These are phyloP conservation scores for Epichloe uncinata DNA, from an alignment of 2,329 filamentous ascomycete species.

Conservation along the genomic window DNA sequence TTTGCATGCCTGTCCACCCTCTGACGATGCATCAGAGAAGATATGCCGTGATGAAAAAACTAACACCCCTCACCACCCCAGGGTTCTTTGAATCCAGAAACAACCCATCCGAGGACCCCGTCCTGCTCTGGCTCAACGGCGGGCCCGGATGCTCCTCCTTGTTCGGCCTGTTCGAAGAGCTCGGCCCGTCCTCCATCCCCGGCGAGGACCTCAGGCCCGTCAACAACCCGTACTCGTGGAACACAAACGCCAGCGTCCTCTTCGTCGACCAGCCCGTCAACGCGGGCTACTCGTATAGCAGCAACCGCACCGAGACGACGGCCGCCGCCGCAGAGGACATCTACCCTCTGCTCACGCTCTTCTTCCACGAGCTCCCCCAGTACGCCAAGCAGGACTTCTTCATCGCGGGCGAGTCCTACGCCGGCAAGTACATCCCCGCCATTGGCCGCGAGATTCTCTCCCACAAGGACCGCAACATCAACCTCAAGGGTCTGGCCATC, in stretches of 20 bases:
- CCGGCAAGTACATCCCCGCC: slow-evolving; percentile 88
- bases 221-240: slow-evolving; percentile 49
- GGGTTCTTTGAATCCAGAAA: slow-evolving; percentile 39
- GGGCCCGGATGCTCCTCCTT: slow-evolving; percentile 22
- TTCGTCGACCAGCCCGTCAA: slow-evolving; percentile 52
- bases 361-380: slow-evolving; percentile 94
- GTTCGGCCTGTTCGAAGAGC: slow-evolving; percentile 42
- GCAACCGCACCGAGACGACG: slow-evolving; percentile 75
- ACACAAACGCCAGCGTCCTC: slow-evolving; percentile 51
- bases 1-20: too few species aligned
- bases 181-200: slow-evolving; percentile 66
- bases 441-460: slow-evolving; percentile 82
- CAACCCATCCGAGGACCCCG: slow-evolving; percentile 21
- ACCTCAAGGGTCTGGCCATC: slow-evolving; percentile 87
- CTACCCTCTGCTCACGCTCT: slow-evolving; percentile 88
- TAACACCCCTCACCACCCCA: slow-evolving; percentile 22
- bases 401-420: slow-evolving; percentile 90
- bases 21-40: background rate
- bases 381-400: slow-evolving; percentile 93
- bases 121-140: slow-evolving; percentile 42
- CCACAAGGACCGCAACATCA: slow-evolving; percentile 94
- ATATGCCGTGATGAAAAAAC: too few species aligned
- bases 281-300: slow-evolving; percentile 32
- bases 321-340: slow-evolving; percentile 93
- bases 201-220: slow-evolving; percentile 17